Evolutionary conservation across 192 early-diverging fungal genomes (phyloP).

Genomic region (Irineochytrium annulatum): DNA sequence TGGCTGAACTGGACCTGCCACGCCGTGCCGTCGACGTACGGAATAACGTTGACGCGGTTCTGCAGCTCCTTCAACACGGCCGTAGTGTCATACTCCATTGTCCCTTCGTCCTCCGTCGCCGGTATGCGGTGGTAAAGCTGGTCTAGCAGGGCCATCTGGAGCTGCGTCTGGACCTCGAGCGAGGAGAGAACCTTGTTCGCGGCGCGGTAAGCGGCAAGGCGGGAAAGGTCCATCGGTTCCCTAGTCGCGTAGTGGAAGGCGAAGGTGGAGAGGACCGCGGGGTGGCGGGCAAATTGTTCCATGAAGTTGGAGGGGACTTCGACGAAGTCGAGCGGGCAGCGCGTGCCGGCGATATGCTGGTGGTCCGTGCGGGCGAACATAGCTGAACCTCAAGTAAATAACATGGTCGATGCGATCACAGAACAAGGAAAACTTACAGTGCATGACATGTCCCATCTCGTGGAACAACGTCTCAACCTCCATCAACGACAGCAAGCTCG

Average conservation of each 20-base stretch:
- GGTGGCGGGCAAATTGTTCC: conserved; percentile 83
- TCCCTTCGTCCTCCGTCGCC: conserved; percentile 1
- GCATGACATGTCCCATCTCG: conserved; percentile 99
- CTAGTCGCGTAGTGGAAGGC: conserved; percentile 72
- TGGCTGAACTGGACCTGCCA: conserved; percentile 94
- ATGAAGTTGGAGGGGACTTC: conserved; percentile 95
- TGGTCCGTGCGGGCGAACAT: conserved; percentile 92
- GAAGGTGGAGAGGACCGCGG: conserved; percentile 68
- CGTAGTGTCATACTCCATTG: conserved; percentile 49
- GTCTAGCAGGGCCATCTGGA: conserved; percentile 88
- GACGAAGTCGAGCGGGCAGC: conserved; percentile 93
- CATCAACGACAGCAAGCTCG: conserved; percentile 65
- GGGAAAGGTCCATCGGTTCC: conserved; percentile 47
- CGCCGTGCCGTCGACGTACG: conserved; percentile 63
- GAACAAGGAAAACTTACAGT: conserved; percentile 50
- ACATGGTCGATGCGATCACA: neutral
- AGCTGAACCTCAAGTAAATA: conserved; percentile 30
- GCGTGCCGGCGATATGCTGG: conserved; percentile 94
- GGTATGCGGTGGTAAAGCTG: conserved; percentile 68
- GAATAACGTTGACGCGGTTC: conserved; percentile 59
- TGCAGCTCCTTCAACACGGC: conserved; percentile 59
- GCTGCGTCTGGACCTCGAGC: conserved; percentile 80
- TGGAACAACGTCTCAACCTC: conserved; percentile 98
- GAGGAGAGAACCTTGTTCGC: conserved; percentile 57
- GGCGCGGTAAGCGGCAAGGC: conserved; percentile 10